Evolutionary conservation across 345 rosid species (phyloP).

Genomic region (Brassica incana): DNA sequence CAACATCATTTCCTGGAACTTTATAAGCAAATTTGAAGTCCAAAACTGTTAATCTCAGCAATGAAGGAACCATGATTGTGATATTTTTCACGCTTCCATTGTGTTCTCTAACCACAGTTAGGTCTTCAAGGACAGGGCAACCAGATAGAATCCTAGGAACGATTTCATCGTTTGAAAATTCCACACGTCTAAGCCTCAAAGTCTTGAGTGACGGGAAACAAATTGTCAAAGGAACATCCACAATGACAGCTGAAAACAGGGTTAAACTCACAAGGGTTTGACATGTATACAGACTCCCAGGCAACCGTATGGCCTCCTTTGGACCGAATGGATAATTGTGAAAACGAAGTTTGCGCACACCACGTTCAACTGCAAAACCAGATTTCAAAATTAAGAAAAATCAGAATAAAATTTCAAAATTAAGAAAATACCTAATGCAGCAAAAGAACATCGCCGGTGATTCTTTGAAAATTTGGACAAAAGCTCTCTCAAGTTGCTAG

Average conservation of each 20-base stretch:
- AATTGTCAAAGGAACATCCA: not conserved
- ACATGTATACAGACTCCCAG: constrained; percentile 5
- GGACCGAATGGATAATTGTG: too few relatives aligned
- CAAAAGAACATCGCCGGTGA: not conserved
- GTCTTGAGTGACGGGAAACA: not conserved
- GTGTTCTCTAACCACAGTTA: not conserved
- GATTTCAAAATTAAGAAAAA: not conserved
- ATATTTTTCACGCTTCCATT: not conserved
- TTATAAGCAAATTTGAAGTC: not conserved
- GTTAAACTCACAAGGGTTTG: not conserved
- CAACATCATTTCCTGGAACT: not conserved
- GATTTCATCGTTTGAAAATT: not conserved
- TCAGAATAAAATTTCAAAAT: too few relatives aligned
- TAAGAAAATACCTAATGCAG: not conserved
- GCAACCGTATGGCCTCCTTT: not conserved
- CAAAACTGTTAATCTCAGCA: not conserved
- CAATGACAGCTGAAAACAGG: not conserved
- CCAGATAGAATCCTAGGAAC: not conserved
- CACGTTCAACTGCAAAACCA: constrained; percentile 15
- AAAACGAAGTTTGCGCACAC: not conserved
- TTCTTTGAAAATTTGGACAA: not conserved
- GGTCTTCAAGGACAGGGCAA: not conserved
- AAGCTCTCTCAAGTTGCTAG: not conserved
- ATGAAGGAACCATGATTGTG: constrained; percentile 16
- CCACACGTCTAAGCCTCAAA: not conserved